A percentile compares a stretch with the other conserved stretches of the same genome.
Conservation (phyloP, 2,329 filamentous ascomycete species). For the Thyridium curvatum region DNA sequence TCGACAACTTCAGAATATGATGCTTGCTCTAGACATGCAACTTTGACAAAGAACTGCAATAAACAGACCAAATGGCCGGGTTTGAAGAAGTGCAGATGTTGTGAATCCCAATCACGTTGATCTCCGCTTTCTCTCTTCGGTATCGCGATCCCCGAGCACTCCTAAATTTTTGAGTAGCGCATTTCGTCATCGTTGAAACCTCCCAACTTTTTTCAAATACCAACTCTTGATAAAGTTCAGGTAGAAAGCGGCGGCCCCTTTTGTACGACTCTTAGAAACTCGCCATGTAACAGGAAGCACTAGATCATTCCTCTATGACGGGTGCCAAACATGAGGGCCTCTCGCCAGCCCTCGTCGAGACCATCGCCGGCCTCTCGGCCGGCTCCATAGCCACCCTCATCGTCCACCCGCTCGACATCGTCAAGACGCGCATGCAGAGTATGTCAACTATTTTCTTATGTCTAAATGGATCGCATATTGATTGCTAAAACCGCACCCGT, state of each 20-base stretch:
- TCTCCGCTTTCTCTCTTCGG: too few relatives aligned
- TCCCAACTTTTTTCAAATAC: background rate
- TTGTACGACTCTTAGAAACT: background rate
- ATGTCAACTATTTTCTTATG: slow-evolving; percentile 15
- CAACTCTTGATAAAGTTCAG: too few relatives aligned
- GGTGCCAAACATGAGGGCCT: slow-evolving; percentile 49
- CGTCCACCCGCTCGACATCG: slow-evolving; percentile 87
- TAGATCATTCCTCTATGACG: slow-evolving; percentile 34
- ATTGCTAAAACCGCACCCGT: background rate
- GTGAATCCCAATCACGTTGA: too few relatives aligned
- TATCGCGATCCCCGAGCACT: too few relatives aligned
- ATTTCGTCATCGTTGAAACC: too few relatives aligned
- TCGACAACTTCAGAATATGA: too few relatives aligned
- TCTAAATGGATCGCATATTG: background rate
- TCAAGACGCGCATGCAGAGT: slow-evolving; percentile 96
- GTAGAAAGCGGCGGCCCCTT: background rate
- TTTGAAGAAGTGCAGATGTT: too few relatives aligned
- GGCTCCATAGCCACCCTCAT: slow-evolving; percentile 80
- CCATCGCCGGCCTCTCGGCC: slow-evolving; percentile 82
- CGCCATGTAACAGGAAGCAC: slow-evolving; percentile 11
- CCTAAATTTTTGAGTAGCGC: too few relatives aligned
- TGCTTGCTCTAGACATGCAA: too few relatives aligned
- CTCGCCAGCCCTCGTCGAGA: slow-evolving; percentile 77
- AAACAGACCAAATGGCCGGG: too few relatives aligned
- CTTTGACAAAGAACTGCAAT: too few relatives aligned